Base-by-base conservation (phyloP, 169 alveolate species). In the Cryptosporidium canis region DNA sequence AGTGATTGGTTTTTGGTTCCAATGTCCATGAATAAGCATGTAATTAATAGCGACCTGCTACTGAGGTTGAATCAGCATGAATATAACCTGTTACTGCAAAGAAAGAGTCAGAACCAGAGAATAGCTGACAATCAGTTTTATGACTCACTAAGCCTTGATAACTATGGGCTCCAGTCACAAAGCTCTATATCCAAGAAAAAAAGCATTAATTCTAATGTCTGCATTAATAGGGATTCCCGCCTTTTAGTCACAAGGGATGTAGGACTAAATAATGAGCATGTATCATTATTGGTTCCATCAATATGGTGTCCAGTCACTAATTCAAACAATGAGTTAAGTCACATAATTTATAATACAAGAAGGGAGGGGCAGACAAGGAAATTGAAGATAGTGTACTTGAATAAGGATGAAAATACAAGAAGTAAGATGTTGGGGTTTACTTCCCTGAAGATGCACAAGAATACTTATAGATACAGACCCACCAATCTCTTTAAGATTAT, bases 1-100 rank as follows among this genome's bases (percentile, higher is more conserved):
- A 77, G 27, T 41, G 47, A 77, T 41, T 77, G 87, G 87, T 37
- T 77, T 24, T 31, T 77, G 9, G 7, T 77, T 3, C 87, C 87
- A 39, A 58, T 41, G 55, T 58, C 61, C 21, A 58, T 35, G 65
- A 77, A 77, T 55, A 58, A 43, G 18, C 63, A 61, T 55, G 55
- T 35, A 56, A 56, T 77, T 35, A 55, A 77, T 18, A 58, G 58
- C 21, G 87, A 77, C 41, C 45, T 77, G 6, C 45, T 77, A 39
- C 14, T 77, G 11, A 77, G 87, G 58, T 18, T 77, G 39, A 77
- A 61, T 43, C 66, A 48, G 5, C 61, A 61, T 4, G 87, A 77
- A 44, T 77, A 27, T 16, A 39, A 39, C 24, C 8, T 70, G 41
- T 11, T 70, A 33, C 1, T 66, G 21, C 61, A 43, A 37, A 70